Percentiles rank a stretch among this genome's conserved stretches.
Evolutionary conservation across 2,329 filamentous ascomycete species (phyloP).

Genomic region (Chalaropsis thielavioides): DNA sequence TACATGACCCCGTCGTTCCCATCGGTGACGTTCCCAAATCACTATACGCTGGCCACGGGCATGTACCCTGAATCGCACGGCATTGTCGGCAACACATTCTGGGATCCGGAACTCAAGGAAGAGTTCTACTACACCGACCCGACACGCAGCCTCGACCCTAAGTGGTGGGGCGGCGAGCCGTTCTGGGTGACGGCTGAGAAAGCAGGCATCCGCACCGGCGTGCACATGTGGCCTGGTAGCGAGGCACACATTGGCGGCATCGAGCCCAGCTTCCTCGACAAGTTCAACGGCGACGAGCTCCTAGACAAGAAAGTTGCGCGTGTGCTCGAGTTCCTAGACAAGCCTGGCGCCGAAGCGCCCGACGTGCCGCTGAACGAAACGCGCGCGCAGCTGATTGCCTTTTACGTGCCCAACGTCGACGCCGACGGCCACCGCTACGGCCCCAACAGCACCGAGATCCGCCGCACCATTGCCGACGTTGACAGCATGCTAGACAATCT

Average conservation of each 20-base stretch:
- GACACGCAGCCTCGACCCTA: slow-evolving; percentile 57
- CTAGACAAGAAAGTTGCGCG: slow-evolving; percentile 63
- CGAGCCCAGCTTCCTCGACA: slow-evolving; percentile 69
- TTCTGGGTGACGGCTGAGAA: slow-evolving; percentile 87
- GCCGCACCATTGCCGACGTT: slow-evolving; percentile 58
- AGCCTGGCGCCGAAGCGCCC: slow-evolving; percentile 54
- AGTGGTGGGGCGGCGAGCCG: slow-evolving; percentile 93
- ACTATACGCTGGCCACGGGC: slow-evolving; percentile 85
- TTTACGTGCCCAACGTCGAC: slow-evolving; percentile 90
- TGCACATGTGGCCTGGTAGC: slow-evolving; percentile 98
- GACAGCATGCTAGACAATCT: slow-evolving; percentile 70
- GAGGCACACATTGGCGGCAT: slow-evolving; percentile 69
- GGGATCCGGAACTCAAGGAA: slow-evolving; percentile 61
- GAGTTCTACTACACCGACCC: slow-evolving; percentile 85
- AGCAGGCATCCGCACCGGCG: slow-evolving; percentile 60
- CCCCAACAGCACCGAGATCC: slow-evolving; percentile 87
- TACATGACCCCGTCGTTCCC: slow-evolving; percentile 95
- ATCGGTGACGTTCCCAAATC: slow-evolving; percentile 91
- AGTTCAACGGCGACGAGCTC: slow-evolving; percentile 63
- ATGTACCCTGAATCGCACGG: slow-evolving; percentile 88
- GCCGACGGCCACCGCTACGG: slow-evolving; percentile 74
- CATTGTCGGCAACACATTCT: slow-evolving; percentile 87
- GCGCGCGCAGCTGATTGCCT: slow-evolving; percentile 80
- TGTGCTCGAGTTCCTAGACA: slow-evolving; percentile 70
- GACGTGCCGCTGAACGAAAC: slow-evolving; percentile 31